Base-by-base conservation (phyloP, 1,284 basidiomycete genomes). In the Leccinum fuscescens region DNA sequence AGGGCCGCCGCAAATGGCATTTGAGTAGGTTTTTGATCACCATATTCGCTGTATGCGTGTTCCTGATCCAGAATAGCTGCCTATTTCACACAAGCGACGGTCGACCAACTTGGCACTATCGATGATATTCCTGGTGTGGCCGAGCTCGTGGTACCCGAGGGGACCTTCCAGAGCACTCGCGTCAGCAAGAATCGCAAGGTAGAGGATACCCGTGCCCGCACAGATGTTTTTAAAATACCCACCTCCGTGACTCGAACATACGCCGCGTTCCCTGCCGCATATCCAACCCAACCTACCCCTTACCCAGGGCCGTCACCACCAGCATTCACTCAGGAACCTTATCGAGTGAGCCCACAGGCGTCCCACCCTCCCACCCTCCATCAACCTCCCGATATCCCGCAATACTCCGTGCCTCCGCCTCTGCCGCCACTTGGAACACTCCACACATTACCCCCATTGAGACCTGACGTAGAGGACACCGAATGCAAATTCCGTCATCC, bases 1-100 rank as follows among this genome's bases (percentile, higher is more conserved):
- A 80, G 62, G 86, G 85, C 54, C 81, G 80, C 53, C 81, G 86
- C 52, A 91, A 91, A 75, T 91, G 89, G 89, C 89, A 91, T 73
- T 77, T 91, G 53, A 91, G 89, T 91, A 69, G 63, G 78, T 69
- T 53, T 27, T 37, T 49, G 67, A 76, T 24, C 70, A 31, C 24
- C 31, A 27, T 17, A 46, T 56, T 54, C 50, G 17, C 57, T 42
- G 50, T 48, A 59, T 55, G 22, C 48, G 50, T 42, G 50, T 46
- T 59, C 57, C 62, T 68, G 62, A 64, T 64, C 44, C 22, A 56
- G 58, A 60, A 60, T 66, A 90, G 89, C 88, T 66, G 88, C 89
- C 4, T 91, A 91, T 73, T 91, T 90, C 70, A 89, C 89, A 17
- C 88, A 90, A 65, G 77, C 80, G 6, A 87, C 86, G 5, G 82